Evolutionary conservation across 2,329 filamentous ascomycete genomes (phyloP).

Genomic region (Sclerotinia minor): DNA sequence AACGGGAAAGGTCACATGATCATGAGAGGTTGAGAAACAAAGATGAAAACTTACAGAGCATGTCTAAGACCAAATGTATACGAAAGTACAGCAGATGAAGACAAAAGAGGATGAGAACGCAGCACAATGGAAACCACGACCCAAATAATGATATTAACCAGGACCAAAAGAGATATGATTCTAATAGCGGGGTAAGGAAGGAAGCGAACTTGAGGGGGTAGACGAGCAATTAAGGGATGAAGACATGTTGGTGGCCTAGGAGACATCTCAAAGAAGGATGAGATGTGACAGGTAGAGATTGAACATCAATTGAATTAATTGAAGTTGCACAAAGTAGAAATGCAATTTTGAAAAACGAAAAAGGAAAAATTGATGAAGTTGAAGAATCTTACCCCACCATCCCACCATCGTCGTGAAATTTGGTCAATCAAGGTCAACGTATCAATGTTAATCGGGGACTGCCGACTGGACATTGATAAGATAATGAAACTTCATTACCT

Average conservation of each 20-base stretch:
- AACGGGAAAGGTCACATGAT: not conserved
- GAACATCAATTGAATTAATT: not conserved
- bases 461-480: constrained; percentile 10
- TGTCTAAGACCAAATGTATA: constrained; percentile 89
- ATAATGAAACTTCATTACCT: constrained; percentile 21
- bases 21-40: not conserved
- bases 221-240: constrained; percentile 17
- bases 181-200: constrained; percentile 35
- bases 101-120: constrained; percentile 58
- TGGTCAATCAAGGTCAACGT: constrained; percentile 13
- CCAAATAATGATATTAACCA: constrained; percentile 59
- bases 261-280: constrained; percentile 12
- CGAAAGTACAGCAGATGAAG: constrained; percentile 78
- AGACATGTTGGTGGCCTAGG: constrained; percentile 23
- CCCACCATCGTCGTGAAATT: constrained; percentile 7
- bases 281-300: not conserved
- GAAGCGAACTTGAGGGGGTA: constrained; percentile 24
- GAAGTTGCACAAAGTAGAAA: not conserved
- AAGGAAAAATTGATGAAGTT: not conserved
- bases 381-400: not conserved
- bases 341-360: not conserved
- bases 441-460: not conserved
- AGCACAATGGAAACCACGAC: constrained; percentile 53
- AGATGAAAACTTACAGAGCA: constrained; percentile 56
- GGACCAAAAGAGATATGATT: constrained; percentile 55